Evolutionary conservation across 345 rosid species (phyloP).

Genomic region (Eucalyptus globulus): DNA sequence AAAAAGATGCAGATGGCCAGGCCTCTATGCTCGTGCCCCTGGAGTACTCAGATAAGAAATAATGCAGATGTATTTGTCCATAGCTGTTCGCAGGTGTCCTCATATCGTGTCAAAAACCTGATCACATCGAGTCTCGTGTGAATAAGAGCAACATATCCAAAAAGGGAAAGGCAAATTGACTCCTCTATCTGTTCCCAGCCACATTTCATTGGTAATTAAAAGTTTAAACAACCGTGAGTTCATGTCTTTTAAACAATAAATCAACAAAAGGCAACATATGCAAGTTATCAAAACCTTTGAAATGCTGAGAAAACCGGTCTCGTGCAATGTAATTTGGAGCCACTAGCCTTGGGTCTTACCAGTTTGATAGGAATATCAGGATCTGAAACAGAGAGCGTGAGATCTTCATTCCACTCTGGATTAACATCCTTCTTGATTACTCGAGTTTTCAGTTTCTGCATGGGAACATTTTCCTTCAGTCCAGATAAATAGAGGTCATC

Average conservation of each 20-base stretch:
- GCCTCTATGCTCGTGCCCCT: not conserved
- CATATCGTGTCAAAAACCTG: not conserved
- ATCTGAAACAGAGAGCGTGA: slow-evolving; percentile 25
- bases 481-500: not conserved
- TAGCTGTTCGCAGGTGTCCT: not conserved
- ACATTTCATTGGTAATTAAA: not conserved
- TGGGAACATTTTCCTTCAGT: not conserved
- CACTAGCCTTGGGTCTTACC: slow-evolving; percentile 1
- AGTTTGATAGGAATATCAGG: slow-evolving; percentile 16
- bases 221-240: not conserved
- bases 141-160: not conserved
- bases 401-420: slow-evolving; percentile 37
- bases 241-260: not conserved
- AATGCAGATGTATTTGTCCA: not conserved
- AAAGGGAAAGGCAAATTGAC: not conserved
- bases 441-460: slow-evolving; percentile 31
- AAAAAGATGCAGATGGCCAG: not conserved
- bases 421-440: slow-evolving; percentile 27
- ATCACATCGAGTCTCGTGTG: not conserved
- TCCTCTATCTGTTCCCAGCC: not conserved
- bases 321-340: not conserved
- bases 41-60: not conserved
- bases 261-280: not conserved
- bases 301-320: not conserved
- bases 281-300: not conserved